These are phyloP conservation scores for Emergomyces orientalis DNA, from an alignment of 2,329 filamentous ascomycete species.

Conservation along the genomic window DNA sequence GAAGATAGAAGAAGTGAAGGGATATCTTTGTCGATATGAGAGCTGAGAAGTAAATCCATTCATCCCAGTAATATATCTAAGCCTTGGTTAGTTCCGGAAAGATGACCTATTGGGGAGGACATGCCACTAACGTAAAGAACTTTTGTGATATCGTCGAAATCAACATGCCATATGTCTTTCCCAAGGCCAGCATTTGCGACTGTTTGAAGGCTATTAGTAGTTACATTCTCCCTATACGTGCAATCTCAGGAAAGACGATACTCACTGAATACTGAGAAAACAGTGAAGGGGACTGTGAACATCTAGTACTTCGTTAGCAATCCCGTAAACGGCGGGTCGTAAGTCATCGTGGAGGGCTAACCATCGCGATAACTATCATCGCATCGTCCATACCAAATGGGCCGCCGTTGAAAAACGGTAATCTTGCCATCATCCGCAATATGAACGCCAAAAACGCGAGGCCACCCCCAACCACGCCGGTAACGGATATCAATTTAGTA, in stretches of 20 bases:
- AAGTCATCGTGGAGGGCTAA: background rate
- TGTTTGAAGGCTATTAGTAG: background rate
- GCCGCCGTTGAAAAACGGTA: conserved; percentile 2
- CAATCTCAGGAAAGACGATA: background rate
- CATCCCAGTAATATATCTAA: conserved; percentile 5
- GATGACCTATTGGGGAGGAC: too few relatives aligned
- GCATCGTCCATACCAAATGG: conserved; percentile 9
- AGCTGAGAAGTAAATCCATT: conserved; percentile 3
- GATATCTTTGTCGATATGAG: conserved; percentile 9
- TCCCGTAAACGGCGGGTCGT: background rate
- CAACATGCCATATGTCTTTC: conserved; percentile 6
- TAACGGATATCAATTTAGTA: conserved; percentile 1
- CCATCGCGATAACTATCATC: conserved; percentile 3
- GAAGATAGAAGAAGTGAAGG: conserved; percentile 14
- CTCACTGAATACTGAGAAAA: conserved; percentile 2
- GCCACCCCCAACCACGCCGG: background rate
- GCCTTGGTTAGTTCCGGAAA: background rate
- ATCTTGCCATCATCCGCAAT: conserved; percentile 3
- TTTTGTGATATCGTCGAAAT: conserved; percentile 4
- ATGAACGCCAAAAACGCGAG: background rate
- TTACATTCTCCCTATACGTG: background rate
- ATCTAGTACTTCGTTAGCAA: conserved; percentile 1
- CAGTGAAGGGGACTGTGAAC: conserved; percentile 2
- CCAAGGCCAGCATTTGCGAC: conserved; percentile 6
- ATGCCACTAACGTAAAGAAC: conserved; percentile 1